Conservation (phyloP, 1,284 basidiomycete genomes). For the Apiotrichum montevideense region DNA sequence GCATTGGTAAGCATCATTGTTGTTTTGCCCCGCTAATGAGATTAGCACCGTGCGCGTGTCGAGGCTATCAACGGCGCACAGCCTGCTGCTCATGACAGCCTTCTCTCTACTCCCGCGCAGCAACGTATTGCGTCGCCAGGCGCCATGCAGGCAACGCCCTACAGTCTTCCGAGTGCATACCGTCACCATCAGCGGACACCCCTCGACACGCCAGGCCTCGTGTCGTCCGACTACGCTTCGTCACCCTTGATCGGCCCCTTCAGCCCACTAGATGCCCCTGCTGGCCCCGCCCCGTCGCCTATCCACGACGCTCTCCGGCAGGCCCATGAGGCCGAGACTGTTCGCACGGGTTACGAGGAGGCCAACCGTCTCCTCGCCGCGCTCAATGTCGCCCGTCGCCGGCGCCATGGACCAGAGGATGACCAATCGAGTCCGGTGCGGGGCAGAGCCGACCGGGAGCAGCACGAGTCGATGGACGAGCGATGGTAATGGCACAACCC, state of each 20-base stretch:
- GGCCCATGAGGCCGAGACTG: slow-evolving; percentile 12
- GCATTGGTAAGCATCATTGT: slow-evolving; percentile 9
- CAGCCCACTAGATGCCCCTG: not conserved
- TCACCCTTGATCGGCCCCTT: slow-evolving; percentile 3
- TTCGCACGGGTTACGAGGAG: slow-evolving; percentile 36
- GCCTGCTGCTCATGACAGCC: not conserved
- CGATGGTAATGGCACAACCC: not conserved
- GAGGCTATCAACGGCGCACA: not conserved
- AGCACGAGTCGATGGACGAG: not conserved
- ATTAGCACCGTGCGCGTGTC: slow-evolving; percentile 1
- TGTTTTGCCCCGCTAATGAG: not conserved
- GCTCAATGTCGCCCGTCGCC: slow-evolving; percentile 32
- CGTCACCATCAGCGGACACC: slow-evolving; percentile 5
- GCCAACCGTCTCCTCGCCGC: slow-evolving; percentile 39
- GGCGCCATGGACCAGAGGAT: not conserved
- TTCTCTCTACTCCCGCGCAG: not conserved
- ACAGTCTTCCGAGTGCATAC: slow-evolving; percentile 3
- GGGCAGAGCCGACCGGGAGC: not conserved
- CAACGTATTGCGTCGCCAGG: not conserved
- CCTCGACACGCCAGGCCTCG: slow-evolving; percentile 9
- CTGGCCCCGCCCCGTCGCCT: not conserved
- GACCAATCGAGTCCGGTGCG: not conserved
- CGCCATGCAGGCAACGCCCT: not conserved
- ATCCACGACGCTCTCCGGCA: not conserved
- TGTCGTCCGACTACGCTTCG: slow-evolving; percentile 9